Evolutionary conservation across 2,329 filamentous ascomycete species (phyloP).

Genomic region (Diplodia mutila): DNA sequence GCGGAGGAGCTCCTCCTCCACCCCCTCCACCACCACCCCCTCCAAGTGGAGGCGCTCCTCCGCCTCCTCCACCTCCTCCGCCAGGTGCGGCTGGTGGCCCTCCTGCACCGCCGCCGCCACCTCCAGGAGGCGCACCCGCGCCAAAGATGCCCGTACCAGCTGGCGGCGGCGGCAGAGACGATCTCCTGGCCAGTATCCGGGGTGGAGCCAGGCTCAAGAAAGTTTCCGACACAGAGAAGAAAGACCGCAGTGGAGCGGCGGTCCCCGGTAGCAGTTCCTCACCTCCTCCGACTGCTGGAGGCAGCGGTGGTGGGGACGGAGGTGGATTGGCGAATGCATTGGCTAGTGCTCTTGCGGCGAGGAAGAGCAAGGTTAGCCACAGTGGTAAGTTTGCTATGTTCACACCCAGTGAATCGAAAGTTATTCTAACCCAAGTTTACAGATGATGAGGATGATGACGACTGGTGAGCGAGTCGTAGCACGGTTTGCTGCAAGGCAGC

Average conservation of each 20-base stretch:
- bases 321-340: conserved; percentile 56
- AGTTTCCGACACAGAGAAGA: conserved; percentile 70
- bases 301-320: conserved; percentile 41
- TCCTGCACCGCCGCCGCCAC: conserved; percentile 46
- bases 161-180: conserved; percentile 57
- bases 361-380: conserved; percentile 92
- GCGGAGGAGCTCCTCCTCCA: conserved; percentile 43
- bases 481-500: not conserved
- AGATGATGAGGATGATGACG: conserved; percentile 80
- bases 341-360: conserved; percentile 79
- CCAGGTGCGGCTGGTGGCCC: conserved; percentile 18
- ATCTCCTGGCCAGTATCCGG: conserved; percentile 72
- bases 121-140: conserved; percentile 32
- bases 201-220: conserved; percentile 70
- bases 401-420: not conserved
- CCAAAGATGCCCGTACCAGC: conserved; percentile 44
- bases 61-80: conserved; percentile 50
- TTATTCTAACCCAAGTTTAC: conserved; percentile 34
- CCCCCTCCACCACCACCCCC: conserved; percentile 46
- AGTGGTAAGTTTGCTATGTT: conserved; percentile 68
- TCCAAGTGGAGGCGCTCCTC: conserved; percentile 43
- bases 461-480: conserved; percentile 58
- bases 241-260: conserved; percentile 69
- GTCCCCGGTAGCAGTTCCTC: conserved; percentile 55
- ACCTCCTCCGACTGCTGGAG: conserved; percentile 53